Evolutionary conservation across 2,329 filamentous ascomycete genomes (phyloP), one percentile per base, ranked within the genome.

Genomic region (Paracamarosporium sp.): DNA sequence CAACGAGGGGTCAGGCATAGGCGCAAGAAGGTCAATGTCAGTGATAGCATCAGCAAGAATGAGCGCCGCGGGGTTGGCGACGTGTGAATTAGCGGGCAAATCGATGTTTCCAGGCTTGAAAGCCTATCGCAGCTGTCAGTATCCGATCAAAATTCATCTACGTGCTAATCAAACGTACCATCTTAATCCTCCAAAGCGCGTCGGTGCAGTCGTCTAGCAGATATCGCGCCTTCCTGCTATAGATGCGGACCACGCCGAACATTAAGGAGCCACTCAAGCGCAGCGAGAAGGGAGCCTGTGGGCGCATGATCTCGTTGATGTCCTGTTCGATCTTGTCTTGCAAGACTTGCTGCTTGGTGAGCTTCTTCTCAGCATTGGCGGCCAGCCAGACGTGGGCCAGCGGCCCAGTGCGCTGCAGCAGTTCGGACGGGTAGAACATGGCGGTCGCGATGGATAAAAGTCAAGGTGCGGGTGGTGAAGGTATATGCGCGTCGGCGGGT

Each of bases 371-470:
- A 64, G 98, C 85, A 79, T 98, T 99, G 82, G 95, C 93, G 30
- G 95, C 97, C 61, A 98, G 87, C 95, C 95, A 99, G 81, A 98
- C 93, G 75, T 93, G 92, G 80, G 95, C 95, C 83, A 99, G 81
- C 73, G 95, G 94, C 83, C 95, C 95, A 70, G 92, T 97, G 88
- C 97, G 97, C 77, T 93, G 93, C 70, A 99, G 87, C 58, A 99
- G 87, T 54, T 92, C 93, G 83, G 97, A 93, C 53, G 95, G 97
- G 79, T 97, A 98, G 81, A 99, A 99, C 95, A 99, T 99, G 70
- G 61, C 72, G 70, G 63, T 57, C 63, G 55, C 20, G 22, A 20
- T 55, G 45, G 17, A 22, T 4, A n/a, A 43, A 35, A 27, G 17
- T 50, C 22, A 38, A 59, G 62, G 50, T 55, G 36, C 17, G 58